Conservation (phyloP, 257 asterid species). For the Plantago elongata region DNA sequence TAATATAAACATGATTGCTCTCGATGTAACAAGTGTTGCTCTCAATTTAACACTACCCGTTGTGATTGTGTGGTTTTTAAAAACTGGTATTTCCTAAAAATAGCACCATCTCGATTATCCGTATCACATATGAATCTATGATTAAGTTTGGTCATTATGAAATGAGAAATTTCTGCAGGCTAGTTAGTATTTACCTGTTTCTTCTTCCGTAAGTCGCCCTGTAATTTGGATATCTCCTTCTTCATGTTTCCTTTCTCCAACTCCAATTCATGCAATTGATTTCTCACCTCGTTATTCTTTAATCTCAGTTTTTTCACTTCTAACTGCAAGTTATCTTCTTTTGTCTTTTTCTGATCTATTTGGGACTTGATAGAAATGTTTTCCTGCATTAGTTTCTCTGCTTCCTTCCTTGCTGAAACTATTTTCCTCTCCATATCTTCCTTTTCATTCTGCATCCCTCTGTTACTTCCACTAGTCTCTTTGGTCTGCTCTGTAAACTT, state of each 20-base stretch:
- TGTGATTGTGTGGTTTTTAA: no score
- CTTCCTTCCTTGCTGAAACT: constrained; percentile 48
- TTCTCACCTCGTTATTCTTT: constrained; percentile 48
- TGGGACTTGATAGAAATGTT: constrained; percentile 49
- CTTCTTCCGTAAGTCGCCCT: constrained; percentile 34
- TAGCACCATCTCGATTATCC: not conserved
- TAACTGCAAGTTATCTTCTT: constrained; percentile 52
- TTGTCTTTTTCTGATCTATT: constrained; percentile 50
- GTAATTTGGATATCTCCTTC: constrained; percentile 50
- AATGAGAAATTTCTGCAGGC: not conserved
- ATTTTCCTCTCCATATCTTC: constrained; percentile 45
- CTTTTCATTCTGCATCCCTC: constrained; percentile 36
- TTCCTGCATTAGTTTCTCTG: constrained; percentile 43
- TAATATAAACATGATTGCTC: no score
- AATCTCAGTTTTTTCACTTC: constrained; percentile 56
- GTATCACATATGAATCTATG: constrained; percentile 1
- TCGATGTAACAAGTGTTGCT: no score
- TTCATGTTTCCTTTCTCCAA: constrained; percentile 59
- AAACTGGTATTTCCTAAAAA: no score
- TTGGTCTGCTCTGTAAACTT: constrained; percentile 25
- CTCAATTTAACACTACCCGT: no score
- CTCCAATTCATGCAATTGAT: constrained; percentile 35
- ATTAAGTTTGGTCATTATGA: constrained; percentile 8
- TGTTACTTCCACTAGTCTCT: constrained; percentile 8
- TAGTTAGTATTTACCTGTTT: constrained; percentile 42